These are phyloP conservation scores for Exophiala viscosa DNA, from an alignment of 2,329 filamentous ascomycete species.

Conservation along the genomic window DNA sequence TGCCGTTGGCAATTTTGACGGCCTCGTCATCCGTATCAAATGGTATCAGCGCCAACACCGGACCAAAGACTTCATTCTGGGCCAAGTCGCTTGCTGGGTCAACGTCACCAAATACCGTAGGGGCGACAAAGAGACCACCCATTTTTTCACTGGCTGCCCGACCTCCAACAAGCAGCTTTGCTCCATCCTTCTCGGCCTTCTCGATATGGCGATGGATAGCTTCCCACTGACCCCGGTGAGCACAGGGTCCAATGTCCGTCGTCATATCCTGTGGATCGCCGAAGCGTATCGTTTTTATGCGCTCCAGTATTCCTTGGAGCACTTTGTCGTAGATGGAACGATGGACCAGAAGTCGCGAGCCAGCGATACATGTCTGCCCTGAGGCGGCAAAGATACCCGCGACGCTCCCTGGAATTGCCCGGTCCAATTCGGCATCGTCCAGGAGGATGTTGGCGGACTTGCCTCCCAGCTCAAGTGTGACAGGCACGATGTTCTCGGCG, in stretches of 20 bases:
- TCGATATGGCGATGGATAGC: slow-evolving; percentile 41
- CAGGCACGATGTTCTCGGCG: slow-evolving; percentile 58
- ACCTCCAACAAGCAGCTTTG: slow-evolving; percentile 33
- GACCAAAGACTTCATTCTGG: slow-evolving; percentile 41
- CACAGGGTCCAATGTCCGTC: slow-evolving; percentile 42
- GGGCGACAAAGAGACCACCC: slow-evolving; percentile 44
- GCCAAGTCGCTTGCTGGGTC: slow-evolving; percentile 26
- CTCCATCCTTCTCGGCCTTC: slow-evolving; percentile 37
- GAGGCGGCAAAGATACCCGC: slow-evolving; percentile 56
- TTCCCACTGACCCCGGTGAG: slow-evolving; percentile 42
- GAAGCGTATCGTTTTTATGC: slow-evolving; percentile 45
- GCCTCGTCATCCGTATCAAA: slow-evolving; percentile 33
- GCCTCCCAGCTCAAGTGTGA: slow-evolving; percentile 58
- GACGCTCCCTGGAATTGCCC: slow-evolving; percentile 45
- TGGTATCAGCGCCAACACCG: slow-evolving; percentile 40
- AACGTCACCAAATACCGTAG: slow-evolving; percentile 41
- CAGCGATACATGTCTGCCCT: slow-evolving; percentile 58
- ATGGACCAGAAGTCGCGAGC: slow-evolving; percentile 55
- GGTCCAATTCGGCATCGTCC: slow-evolving; percentile 55
- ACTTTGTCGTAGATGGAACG: slow-evolving; percentile 45
- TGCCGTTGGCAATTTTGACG: slow-evolving; percentile 36
- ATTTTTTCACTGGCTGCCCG: slow-evolving; percentile 32
- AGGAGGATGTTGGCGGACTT: slow-evolving; percentile 57
- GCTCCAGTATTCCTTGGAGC: slow-evolving; percentile 39
- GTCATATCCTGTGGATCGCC: slow-evolving; percentile 30